Conservation (phyloP, 495 filamentous ascomycete genomes). For the Elasticomyces elasticus region DNA sequence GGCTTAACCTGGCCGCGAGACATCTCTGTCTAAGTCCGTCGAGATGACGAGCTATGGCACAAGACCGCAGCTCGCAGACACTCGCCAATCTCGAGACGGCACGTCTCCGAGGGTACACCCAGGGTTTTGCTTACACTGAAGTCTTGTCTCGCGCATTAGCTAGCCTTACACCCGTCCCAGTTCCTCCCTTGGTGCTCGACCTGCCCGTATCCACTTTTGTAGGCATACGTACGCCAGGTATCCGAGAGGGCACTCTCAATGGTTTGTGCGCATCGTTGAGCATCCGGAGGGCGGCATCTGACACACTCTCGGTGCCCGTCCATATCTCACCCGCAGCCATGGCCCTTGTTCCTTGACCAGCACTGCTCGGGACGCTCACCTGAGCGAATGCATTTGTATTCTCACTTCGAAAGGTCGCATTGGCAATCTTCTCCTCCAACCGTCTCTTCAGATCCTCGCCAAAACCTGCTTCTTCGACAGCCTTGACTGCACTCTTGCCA, state of each 20-base stretch:
- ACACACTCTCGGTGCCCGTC: conserved; percentile 62
- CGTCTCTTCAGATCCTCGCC: conserved; percentile 69
- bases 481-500: conserved; percentile 58
- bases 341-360: conserved; percentile 62
- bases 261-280: conserved; percentile 73
- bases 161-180: conserved; percentile 54
- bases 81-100: too few species aligned
- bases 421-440: conserved; percentile 64
- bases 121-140: too few species aligned
- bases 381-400: conserved; percentile 61
- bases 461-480: conserved; percentile 78
- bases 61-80: too few species aligned
- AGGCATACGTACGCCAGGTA: conserved; percentile 30
- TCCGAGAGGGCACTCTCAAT: conserved; percentile 41
- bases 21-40: too few species aligned
- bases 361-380: conserved; percentile 49
- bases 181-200: conserved; percentile 32
- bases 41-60: too few species aligned
- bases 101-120: too few species aligned
- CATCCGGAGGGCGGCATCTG: conserved; percentile 80
- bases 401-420: conserved; percentile 58
- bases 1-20: too few species aligned
- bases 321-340: conserved; percentile 64
- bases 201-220: conserved; percentile 46
- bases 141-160: conserved; percentile 72